Evolutionary conservation across 305 asterid genomes (phyloP).

Genomic region (Fraxinus greggii): DNA sequence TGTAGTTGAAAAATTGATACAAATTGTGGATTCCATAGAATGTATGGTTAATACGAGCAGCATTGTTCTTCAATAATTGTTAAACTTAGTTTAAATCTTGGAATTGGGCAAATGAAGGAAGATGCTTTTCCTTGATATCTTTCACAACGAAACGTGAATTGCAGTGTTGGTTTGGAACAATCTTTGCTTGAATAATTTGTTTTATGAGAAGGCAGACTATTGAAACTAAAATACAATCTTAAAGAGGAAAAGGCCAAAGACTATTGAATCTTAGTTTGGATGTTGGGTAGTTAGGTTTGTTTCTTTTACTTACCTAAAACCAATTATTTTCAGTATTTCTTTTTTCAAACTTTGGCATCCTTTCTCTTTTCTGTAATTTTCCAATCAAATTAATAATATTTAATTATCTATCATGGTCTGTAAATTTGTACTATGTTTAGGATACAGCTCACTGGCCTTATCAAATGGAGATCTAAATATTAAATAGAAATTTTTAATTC

Average conservation of each 20-base stretch:
- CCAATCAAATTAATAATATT: conserved; percentile 1
- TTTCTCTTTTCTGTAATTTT: neutral
- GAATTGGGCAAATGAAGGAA: neutral
- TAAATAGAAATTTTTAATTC: neutral
- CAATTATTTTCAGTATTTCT: conserved; percentile 6
- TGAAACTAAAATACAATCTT: neutral
- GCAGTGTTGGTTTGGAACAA: neutral
- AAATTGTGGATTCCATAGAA: too few relatives aligned
- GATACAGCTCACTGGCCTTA: conserved; percentile 28
- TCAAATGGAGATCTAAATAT: neutral
- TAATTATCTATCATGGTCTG: neutral
- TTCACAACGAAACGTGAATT: conserved; percentile 2
- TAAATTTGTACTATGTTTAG: conserved; percentile 16
- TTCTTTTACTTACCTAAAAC: conserved; percentile 30
- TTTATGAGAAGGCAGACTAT: neutral
- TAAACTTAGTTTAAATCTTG: neutral
- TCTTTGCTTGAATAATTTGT: neutral
- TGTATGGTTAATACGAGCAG: too few relatives aligned
- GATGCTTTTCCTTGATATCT: neutral
- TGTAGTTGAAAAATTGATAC: too few relatives aligned
- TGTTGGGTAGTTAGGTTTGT: conserved; percentile 38
- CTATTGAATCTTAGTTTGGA: conserved; percentile 15
- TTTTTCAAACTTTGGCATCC: conserved; percentile 28
- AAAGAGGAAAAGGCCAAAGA: neutral
- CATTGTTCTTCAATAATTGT: neutral